phyloP scores from a whole-genome alignment of 768 basidiomycete species.

The Trametes elegans region DNA sequence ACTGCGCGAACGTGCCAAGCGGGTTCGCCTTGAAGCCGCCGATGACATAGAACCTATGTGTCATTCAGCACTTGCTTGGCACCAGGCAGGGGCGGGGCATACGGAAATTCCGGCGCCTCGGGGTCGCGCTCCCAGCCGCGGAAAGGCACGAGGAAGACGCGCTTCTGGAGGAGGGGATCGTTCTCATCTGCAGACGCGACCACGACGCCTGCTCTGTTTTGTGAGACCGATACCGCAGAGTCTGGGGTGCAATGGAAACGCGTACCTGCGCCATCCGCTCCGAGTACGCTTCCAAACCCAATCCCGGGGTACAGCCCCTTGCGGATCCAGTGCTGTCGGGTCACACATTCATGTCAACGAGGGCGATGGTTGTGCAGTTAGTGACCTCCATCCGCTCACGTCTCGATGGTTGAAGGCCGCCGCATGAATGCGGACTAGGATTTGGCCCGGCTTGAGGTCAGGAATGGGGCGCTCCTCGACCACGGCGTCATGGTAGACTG shows the following conservation, averaged over 20 bases:
- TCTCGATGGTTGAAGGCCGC: conserved; percentile 80
- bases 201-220: conserved; percentile 48
- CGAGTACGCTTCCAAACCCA: conserved; percentile 55
- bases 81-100: conserved; percentile 16
- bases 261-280: conserved; percentile 74
- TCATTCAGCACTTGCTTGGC: not conserved
- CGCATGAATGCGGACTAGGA: conserved; percentile 67
- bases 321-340: conserved; percentile 67
- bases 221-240: not conserved
- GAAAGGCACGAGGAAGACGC: conserved; percentile 74
- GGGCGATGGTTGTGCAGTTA: not conserved
- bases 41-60: conserved; percentile 57
- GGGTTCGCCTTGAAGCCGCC: conserved; percentile 55
- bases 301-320: conserved; percentile 67
- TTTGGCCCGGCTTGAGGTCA: conserved; percentile 49
- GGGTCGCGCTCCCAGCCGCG: conserved; percentile 73
- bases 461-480: conserved; percentile 52
- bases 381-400: conserved; percentile 34
- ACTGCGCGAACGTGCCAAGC: conserved; percentile 75
- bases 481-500: conserved; percentile 55
- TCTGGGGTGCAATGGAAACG: no score
- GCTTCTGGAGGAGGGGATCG: conserved; percentile 57
- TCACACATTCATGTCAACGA: not conserved
- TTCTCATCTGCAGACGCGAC: conserved; percentile 50
- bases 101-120: conserved; percentile 65